These are phyloP conservation scores for Suillus lakei DNA, from an alignment of 768 basidiomycete species.

Conservation along the genomic window DNA sequence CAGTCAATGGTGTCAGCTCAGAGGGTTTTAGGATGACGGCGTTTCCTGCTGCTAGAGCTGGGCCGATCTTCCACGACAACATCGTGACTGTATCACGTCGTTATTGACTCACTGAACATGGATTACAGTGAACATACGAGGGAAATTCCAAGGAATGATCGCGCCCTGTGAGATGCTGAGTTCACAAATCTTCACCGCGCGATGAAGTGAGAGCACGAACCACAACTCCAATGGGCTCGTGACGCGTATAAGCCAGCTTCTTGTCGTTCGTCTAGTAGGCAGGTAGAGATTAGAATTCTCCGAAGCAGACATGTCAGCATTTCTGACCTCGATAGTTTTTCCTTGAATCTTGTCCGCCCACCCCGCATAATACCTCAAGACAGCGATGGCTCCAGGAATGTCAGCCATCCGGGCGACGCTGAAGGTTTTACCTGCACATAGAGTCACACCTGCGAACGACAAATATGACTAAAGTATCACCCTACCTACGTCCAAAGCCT, in stretches of 20 bases:
- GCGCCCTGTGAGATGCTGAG: conserved; percentile 34
- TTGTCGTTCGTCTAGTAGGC: conserved; percentile 48
- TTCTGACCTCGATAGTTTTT: conserved; percentile 28
- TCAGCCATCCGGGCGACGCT: conserved; percentile 28
- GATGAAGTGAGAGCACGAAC: conserved; percentile 21
- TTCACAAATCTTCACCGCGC: conserved; percentile 16
- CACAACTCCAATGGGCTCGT: conserved; percentile 65
- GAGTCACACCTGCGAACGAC: background rate
- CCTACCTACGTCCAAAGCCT: conserved; percentile 53
- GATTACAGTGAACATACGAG: conserved; percentile 22
- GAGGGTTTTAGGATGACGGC: conserved; percentile 67
- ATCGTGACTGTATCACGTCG: background rate
- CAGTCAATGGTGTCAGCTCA: conserved; percentile 65
- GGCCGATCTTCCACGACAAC: conserved; percentile 50
- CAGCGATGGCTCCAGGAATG: conserved; percentile 17
- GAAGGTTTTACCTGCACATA: conserved; percentile 45
- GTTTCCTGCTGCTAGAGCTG: conserved; percentile 69
- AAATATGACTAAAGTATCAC: conserved; percentile 1
- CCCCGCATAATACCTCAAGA: conserved; percentile 49
- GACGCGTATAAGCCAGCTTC: conserved; percentile 72
- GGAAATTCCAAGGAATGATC: conserved; percentile 77
- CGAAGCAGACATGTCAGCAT: background rate
- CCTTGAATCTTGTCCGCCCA: conserved; percentile 54
- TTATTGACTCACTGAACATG: background rate
- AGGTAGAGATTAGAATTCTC: background rate